Conservation (phyloP, 352 stramenopile genomes). For the Phytopythium kandeliae region DNA sequence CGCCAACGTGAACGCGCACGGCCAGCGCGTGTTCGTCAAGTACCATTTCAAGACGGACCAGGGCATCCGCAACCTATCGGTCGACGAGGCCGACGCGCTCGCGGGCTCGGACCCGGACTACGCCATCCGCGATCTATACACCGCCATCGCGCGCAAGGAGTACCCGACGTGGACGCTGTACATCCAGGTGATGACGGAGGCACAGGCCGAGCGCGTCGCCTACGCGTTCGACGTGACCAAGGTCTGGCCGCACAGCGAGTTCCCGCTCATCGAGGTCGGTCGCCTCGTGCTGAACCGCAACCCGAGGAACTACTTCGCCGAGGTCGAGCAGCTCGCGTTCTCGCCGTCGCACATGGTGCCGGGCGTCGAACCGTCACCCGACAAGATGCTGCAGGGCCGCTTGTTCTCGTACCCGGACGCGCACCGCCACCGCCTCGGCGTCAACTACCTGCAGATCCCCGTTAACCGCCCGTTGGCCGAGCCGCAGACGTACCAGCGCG, state of each 20-base stretch:
- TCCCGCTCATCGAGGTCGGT: slow-evolving; percentile 75
- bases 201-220: slow-evolving; percentile 56
- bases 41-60: slow-evolving; percentile 90
- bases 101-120: slow-evolving; percentile 72
- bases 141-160: slow-evolving; percentile 63
- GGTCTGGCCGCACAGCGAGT: slow-evolving; percentile 81
- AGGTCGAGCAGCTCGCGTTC: slow-evolving; percentile 90
- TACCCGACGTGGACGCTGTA: slow-evolving; percentile 78
- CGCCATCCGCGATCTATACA: slow-evolving; percentile 83
- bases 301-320: slow-evolving; percentile 85
- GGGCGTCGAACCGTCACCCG: slow-evolving; percentile 79
- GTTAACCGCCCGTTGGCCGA: slow-evolving; percentile 87
- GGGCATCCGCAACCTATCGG: slow-evolving; percentile 69
- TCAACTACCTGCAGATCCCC: slow-evolving; percentile 88
- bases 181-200: slow-evolving; percentile 83
- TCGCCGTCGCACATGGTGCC: slow-evolving; percentile 83
- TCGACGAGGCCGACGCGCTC: slow-evolving; percentile 60
- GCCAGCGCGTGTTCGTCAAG: slow-evolving; percentile 76
- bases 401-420: slow-evolving; percentile 90
- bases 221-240: slow-evolving; percentile 90
- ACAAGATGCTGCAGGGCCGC: slow-evolving; percentile 86
- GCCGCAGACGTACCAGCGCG: too few relatives aligned
- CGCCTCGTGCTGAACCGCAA: slow-evolving; percentile 83
- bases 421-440: slow-evolving; percentile 80
- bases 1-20: slow-evolving; percentile 66